Evolutionary conservation across 345 rosid species (phyloP), one percentile per base, ranked within the genome.

Genomic region (Anacardium occidentale): DNA sequence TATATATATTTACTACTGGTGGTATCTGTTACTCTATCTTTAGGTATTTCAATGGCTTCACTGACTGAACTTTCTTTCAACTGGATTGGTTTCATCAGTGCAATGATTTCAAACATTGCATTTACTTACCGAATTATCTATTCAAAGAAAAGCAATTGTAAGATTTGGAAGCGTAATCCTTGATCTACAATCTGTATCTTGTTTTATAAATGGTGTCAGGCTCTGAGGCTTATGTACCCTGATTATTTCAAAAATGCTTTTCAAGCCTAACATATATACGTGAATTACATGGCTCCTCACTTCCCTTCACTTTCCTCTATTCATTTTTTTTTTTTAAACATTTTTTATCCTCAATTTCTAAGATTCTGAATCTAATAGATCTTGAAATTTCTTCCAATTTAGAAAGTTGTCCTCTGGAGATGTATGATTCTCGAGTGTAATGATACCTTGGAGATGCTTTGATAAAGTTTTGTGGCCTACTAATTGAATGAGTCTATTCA

Each of bases 1-100:
- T 18, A 25, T 42, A 3, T 34, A 34, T 32, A 18, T 59, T 21
- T 14, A n/a, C 50, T 32, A 45, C 73, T 73, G 67, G 72, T 47
- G 29, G 44, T n/a, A 26, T 42, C 22, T 78, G 68, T 21, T 47
- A 45, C 18, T 70, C 62, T 66, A 48, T n/a, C 57, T 25, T 65
- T 48, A 85, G 88, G 88, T 78, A 85, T 85, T 32, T 82, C 88
- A 37, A 85, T 82, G 85, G 88, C 88, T 54, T 85, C 88, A 24
- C 73, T 85, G 62, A 85, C 88, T 62, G 85, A 85, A 71, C 85
- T 85, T 60, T 85, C 88, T 62, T 85, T 85, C 79, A 85, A 85
- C 68, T 85, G 88, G 88, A 74, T 71, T 40, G 85, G 88, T 59
- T 85, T 85, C 74, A 64, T 80, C 25, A 85, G 88, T 72, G 88